Evolutionary conservation across 2,329 filamentous ascomycete genomes (phyloP).

Genomic region (Colletotrichum nymphaeae): DNA sequence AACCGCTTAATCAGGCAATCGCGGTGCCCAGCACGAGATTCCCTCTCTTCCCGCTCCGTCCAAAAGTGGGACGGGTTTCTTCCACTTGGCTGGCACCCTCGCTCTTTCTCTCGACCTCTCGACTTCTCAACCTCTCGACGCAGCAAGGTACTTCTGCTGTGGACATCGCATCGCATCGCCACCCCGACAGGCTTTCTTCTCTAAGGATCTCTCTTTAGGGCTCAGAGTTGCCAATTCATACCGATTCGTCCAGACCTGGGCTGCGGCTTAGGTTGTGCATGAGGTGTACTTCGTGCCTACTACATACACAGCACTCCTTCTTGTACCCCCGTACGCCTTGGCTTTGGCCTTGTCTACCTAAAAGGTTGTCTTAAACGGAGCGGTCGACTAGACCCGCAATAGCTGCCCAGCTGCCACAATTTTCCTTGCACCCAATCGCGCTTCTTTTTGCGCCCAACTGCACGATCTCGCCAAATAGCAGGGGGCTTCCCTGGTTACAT

Average conservation of each 20-base stretch:
- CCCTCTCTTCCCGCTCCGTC: not conserved
- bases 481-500: conserved; percentile 34
- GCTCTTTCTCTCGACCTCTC: not conserved
- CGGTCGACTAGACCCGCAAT: conserved; percentile 36
- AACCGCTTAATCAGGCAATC: conserved; percentile 5
- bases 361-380: conserved; percentile 17
- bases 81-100: not conserved
- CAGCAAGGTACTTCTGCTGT: not conserved
- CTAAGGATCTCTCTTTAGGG: not conserved
- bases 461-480: conserved; percentile 36
- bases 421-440: conserved; percentile 35
- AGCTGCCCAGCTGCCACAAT: conserved; percentile 37
- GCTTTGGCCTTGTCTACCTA: conserved; percentile 18
- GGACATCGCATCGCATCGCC: conserved; percentile 19
- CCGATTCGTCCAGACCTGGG: conserved; percentile 10
- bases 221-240: not conserved
- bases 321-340: conserved; percentile 1
- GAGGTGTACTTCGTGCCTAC: not conserved
- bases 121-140: not conserved
- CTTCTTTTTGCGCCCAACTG: conserved; percentile 37
- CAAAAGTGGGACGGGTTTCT: not conserved
- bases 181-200: conserved; percentile 2
- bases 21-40: not conserved
- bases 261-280: conserved; percentile 34
- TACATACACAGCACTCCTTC: not conserved